Conservation (phyloP, 1,284 basidiomycete genomes). For the Fomitopsis betulina region DNA sequence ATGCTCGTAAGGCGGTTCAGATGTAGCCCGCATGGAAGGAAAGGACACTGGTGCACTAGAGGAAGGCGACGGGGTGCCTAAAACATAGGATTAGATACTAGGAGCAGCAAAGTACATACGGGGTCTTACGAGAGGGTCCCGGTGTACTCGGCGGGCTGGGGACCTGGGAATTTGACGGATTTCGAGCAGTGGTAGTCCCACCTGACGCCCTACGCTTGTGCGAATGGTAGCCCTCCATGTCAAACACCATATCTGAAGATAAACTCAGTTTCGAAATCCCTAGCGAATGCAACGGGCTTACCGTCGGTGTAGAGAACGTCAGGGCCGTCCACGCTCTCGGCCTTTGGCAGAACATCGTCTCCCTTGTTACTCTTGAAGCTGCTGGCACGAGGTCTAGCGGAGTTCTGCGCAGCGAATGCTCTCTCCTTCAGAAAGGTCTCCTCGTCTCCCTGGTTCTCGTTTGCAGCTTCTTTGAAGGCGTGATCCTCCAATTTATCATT, state of each 20-base stretch:
- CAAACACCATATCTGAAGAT: slow-evolving; percentile 55
- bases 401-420: slow-evolving; percentile 20
- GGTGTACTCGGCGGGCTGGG: slow-evolving; percentile 17
- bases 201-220: slow-evolving; percentile 35
- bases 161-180: slow-evolving; percentile 13
- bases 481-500: slow-evolving; percentile 26
- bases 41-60: slow-evolving; percentile 25
- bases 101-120: background rate
- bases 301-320: slow-evolving; percentile 67
- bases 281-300: slow-evolving; percentile 30
- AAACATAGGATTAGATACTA: background rate
- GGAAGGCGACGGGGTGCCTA: slow-evolving; percentile 17
- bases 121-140: slow-evolving; percentile 18
- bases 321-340: slow-evolving; percentile 48
- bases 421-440: slow-evolving; percentile 20
- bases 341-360: slow-evolving; percentile 48
- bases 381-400: slow-evolving; percentile 10
- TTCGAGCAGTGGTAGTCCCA: slow-evolving; percentile 30
- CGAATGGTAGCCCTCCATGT: slow-evolving; percentile 65
- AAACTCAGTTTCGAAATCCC: background rate
- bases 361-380: slow-evolving; percentile 27
- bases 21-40: slow-evolving; percentile 45
- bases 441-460: slow-evolving; percentile 19
- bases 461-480: slow-evolving; percentile 19
- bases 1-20: slow-evolving; percentile 50